Evolutionary conservation across 495 filamentous ascomycete species (phyloP).

Genomic region (Barbatosphaeria neglecta): DNA sequence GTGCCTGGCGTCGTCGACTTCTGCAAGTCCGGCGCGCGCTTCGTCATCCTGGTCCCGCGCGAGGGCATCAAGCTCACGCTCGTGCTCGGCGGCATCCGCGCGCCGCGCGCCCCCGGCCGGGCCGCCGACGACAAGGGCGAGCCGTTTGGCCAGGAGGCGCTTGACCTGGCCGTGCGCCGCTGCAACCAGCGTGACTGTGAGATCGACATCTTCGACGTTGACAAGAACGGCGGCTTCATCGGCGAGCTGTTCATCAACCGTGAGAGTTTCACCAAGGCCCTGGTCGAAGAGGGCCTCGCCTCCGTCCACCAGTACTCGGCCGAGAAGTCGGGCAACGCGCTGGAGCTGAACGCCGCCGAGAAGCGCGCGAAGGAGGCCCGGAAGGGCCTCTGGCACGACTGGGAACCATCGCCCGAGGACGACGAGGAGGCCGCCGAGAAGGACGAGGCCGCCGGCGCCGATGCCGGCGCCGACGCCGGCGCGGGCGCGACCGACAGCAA

Average conservation of each 20-base stretch:
- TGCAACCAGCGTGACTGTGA: conserved; percentile 94
- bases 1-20: conserved; percentile 95
- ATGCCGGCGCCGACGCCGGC: conserved; percentile 33
- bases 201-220: conserved; percentile 87
- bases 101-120: conserved; percentile 74
- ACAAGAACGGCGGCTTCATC: conserved; percentile 96
- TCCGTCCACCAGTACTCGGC: conserved; percentile 89
- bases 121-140: conserved; percentile 71
- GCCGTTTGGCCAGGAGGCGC: conserved; percentile 89
- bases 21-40: conserved; percentile 90
- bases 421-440: conserved; percentile 54
- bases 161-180: conserved; percentile 76
- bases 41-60: conserved; percentile 82
- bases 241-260: conserved; percentile 88
- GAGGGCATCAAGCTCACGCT: conserved; percentile 93
- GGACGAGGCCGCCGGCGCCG: conserved; percentile 35
- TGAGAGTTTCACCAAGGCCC: conserved; percentile 87
- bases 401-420: conserved; percentile 78
- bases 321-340: conserved; percentile 82
- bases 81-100: conserved; percentile 86
- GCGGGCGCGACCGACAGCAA: conserved; percentile 40
- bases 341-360: conserved; percentile 79
- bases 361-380: conserved; percentile 72
- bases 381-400: conserved; percentile 88
- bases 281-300: conserved; percentile 89